Base-by-base conservation (phyloP, 2,329 filamentous ascomycete genomes). In the Neofusicoccum cordaticola region DNA sequence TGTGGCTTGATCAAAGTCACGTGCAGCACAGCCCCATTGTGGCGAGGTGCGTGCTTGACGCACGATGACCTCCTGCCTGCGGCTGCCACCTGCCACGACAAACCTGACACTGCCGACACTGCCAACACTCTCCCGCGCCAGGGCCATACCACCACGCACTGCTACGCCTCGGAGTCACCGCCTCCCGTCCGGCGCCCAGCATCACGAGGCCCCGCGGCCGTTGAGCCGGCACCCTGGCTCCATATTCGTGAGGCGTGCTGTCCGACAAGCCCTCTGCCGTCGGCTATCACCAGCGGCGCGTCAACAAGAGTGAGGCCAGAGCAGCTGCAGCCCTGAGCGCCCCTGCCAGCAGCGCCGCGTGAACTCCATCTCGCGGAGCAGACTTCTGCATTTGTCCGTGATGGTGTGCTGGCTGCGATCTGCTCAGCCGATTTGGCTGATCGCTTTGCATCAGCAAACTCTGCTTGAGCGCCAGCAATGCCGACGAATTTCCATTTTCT, bases 131-230 rank as follows among this genome's bases (percentile, higher is more conserved):
- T 42, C 35, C 12, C 37, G 52, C 35, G 53, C 39, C 53, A 42
- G 39, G 53, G 41, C 53, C 53, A 45, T 60, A 60, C 56, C 27
- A 60, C 56, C 41, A 60, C 56, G 56, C 56, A 47, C 56, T 60
- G n/a, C 56, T 35, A 47, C 56, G 35, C 42, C 12, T 17, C 31
- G 56, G 56, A 34, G 56, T 60, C 41, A 58, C 53, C 53, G 53
- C 53, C 35, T 58, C 41, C 56, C 15, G 42, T 31, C 39, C 51
- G 39, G 8, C 52, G 27, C 39, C 39, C 39, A 34, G 31, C 42
- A 60, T 60, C 56, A 60, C 56, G 56, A 60, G 56, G 56, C 45
- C 56, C 45, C 56, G 56, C 45, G 56, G 56, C 45, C 41, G 56
- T 19, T 60, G 41, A 47, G 56, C 41, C 42, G 17, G 41, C 42